Evolutionary conservation across 805 yeast genomes (phyloP).

Genomic region (Candida schatavii): DNA sequence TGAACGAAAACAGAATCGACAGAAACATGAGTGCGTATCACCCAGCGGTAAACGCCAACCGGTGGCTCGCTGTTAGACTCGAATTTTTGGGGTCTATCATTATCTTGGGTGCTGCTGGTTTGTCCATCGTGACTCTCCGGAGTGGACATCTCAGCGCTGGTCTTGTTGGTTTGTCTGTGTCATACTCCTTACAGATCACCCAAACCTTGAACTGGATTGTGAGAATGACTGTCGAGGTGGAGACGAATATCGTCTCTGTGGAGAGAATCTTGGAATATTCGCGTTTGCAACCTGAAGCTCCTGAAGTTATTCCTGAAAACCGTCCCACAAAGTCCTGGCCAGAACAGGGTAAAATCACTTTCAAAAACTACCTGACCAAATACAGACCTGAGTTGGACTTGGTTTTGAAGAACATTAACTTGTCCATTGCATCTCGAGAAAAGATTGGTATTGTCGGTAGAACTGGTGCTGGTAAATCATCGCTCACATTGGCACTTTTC

Average conservation of each 20-base stretch:
- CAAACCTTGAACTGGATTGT: constrained; percentile 97
- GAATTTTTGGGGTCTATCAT: constrained; percentile 89
- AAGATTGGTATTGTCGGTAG: constrained; percentile 46
- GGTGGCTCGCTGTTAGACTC: constrained; percentile 96
- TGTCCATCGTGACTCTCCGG: constrained; percentile 70
- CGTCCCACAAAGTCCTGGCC: constrained; percentile 56
- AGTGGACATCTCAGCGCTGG: constrained; percentile 84
- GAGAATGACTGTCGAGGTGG: constrained; percentile 98
- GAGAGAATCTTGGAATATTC: constrained; percentile 93
- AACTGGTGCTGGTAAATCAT: constrained; percentile 47
- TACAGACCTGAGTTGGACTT: constrained; percentile 46
- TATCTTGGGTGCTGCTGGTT: constrained; percentile 81
- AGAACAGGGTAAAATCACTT: constrained; percentile 32
- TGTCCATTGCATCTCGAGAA: constrained; percentile 35
- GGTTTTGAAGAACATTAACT: constrained; percentile 38
- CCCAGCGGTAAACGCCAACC: constrained; percentile 87
- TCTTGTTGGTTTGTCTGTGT: constrained; percentile 87
- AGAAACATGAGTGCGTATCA: constrained; percentile 88
- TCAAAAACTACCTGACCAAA: constrained; percentile 37
- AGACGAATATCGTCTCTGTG: constrained; percentile 94
- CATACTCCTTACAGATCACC: constrained; percentile 90
- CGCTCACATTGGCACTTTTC: constrained; percentile 42
- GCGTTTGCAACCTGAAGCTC: constrained; percentile 75
- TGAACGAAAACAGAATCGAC: constrained; percentile 73
- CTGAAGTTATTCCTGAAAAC: constrained; percentile 56